Evolutionary conservation across 192 early-diverging fungal species (phyloP).

Genomic region (Helicostylum pulchrum): DNA sequence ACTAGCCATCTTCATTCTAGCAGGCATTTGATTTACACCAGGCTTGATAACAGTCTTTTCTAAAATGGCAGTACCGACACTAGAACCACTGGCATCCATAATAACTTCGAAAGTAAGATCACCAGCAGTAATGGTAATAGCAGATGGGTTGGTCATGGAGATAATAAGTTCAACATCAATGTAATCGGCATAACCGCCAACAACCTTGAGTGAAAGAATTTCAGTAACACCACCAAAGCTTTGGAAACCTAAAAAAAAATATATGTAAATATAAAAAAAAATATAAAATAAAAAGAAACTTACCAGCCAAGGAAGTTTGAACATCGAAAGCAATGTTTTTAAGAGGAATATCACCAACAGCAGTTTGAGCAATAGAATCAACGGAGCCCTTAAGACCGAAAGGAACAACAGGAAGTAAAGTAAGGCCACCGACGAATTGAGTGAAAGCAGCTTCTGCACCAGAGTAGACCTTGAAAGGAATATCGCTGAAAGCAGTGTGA

Average conservation of each 20-base stretch:
- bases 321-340: conserved; percentile 42
- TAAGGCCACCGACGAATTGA: conserved; percentile 28
- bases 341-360: conserved; percentile 39
- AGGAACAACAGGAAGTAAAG: conserved; percentile 12
- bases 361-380: conserved; percentile 27
- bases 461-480: conserved; percentile 34
- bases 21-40: conserved; percentile 42
- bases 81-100: conserved; percentile 17
- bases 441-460: conserved; percentile 26
- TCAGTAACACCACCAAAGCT: conserved; percentile 25
- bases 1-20: conserved; percentile 38
- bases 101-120: conserved; percentile 38
- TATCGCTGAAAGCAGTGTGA: conserved; percentile 21
- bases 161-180: conserved; percentile 44
- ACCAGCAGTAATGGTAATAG: conserved; percentile 49
- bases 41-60: conserved; percentile 41
- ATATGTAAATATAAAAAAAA: background rate
- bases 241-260: conserved; percentile 18
- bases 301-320: conserved; percentile 31
- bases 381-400: conserved; percentile 27
- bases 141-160: conserved; percentile 49
- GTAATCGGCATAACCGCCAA: conserved; percentile 34
- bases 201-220: conserved; percentile 19
- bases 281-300: background rate
- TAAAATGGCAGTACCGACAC: conserved; percentile 42